A percentile compares a stretch with the other conserved stretches of the same genome.
phyloP scores from a whole-genome alignment of 345 rosid genomes.

The Noccaea bulbosa region DNA sequence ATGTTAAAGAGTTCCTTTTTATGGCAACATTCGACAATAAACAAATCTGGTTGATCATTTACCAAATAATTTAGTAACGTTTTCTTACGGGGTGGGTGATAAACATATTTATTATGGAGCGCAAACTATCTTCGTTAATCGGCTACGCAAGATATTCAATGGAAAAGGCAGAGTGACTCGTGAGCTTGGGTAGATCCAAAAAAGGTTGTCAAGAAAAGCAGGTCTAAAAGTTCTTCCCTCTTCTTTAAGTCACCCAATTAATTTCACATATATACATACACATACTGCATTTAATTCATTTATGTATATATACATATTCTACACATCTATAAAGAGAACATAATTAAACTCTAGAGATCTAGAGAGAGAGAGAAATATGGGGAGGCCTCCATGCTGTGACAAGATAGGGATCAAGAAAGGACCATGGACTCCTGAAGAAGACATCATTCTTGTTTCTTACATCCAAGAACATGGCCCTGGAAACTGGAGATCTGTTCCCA shows the following conservation, averaged over 20 bases:
- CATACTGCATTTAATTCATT: conserved; percentile 41
- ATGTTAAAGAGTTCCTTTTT: conserved; percentile 7
- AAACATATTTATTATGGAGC: conserved; percentile 12
- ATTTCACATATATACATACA: conserved; percentile 42
- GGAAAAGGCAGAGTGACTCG: conserved; percentile 44
- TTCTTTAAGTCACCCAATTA: conserved; percentile 44
- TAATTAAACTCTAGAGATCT: conserved; percentile 30
- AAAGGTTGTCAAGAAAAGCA: conserved; percentile 41
- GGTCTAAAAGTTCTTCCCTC: conserved; percentile 45
- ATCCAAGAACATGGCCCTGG: conserved; percentile 97
- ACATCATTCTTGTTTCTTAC: conserved; percentile 88
- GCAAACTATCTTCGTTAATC: conserved; percentile 24
- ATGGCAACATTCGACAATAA: conserved; percentile 5
- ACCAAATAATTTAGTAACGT: conserved; percentile 20
- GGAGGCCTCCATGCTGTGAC: conserved; percentile 94
- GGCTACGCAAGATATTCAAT: conserved; percentile 32
- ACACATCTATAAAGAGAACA: conserved; percentile 41
- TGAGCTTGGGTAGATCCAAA: conserved; percentile 45
- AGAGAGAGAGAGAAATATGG: conserved; percentile 54
- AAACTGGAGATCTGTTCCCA: conserved; percentile 96
- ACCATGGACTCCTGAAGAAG: conserved; percentile 99
- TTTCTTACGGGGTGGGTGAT: conserved; percentile 10
- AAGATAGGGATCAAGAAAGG: conserved; percentile 95
- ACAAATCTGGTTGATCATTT: conserved; percentile 11
- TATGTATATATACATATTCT: conserved; percentile 35